A percentile compares a stretch with the other conserved stretches of the same genome.
phyloP scores from a whole-genome alignment of 2,329 filamentous ascomycete genomes.

The Plenodomus tracheiphilus region DNA sequence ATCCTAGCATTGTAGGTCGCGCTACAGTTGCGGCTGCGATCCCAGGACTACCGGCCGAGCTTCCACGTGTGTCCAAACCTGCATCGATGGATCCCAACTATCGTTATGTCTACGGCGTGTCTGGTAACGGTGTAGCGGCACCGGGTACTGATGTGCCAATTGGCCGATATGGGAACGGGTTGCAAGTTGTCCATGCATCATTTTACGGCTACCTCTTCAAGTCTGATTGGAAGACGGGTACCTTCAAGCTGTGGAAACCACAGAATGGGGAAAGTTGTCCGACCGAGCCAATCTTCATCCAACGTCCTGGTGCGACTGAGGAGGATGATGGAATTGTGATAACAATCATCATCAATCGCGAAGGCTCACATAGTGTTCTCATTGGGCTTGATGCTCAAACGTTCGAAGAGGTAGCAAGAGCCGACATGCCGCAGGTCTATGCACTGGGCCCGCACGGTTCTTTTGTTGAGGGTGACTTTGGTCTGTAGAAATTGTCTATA shows the following conservation, averaged over 20 bases:
- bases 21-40: not conserved
- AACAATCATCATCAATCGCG: slow-evolving; percentile 1
- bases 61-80: slow-evolving; percentile 1
- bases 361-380: not conserved
- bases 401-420: slow-evolving; percentile 1
- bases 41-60: not conserved
- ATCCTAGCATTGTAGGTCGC: not conserved
- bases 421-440: slow-evolving; percentile 1
- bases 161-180: not conserved
- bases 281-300: not conserved
- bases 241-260: not conserved
- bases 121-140: not conserved
- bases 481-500: not conserved
- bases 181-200: not conserved
- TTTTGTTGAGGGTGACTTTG: slow-evolving; percentile 1
- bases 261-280: not conserved
- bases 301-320: not conserved
- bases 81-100: slow-evolving; percentile 1
- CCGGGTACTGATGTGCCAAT: not conserved
- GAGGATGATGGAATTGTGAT: slow-evolving; percentile 1
- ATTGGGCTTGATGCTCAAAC: not conserved
- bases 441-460: not conserved
- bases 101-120: slow-evolving; percentile 3
- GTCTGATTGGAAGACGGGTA: not conserved
- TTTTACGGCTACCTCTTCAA: not conserved